Evolutionary conservation across 345 rosid species (phyloP), one percentile per base, ranked within the genome.

Genomic region (Hibiscus syriacus): DNA sequence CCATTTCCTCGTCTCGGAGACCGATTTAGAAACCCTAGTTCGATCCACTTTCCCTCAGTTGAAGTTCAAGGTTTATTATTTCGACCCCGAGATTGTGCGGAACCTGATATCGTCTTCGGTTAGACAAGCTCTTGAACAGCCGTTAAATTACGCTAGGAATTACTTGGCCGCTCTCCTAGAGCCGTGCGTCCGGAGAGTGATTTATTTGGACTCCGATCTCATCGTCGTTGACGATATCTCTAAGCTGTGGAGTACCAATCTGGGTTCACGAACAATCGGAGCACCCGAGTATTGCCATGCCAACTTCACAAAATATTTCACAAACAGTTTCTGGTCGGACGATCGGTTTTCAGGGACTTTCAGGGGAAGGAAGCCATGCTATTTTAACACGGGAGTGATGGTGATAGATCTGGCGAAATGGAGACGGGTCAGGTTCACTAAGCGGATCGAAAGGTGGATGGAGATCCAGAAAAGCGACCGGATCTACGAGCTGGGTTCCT

Each of bases 241-340:
- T 14, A 88, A 90, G 78, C 81, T 92, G 0, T 92, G 98, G 98
- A 66, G 54, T 20, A 90, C 97, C 22, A 70, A 63, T 32, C 22
- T 92, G 49, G 88, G 93, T 7, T 60, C 86, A 16, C 79, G 84
- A 68, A 90, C 97, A 46, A 92, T 92, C 71, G 98, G 98, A 16
- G 98, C 98, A 2, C 98, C 98, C 1, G 98, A 92, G 43, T 92
- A 92, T 70, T 89, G 98, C 72, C 98, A 90, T 80, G 97, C 98
- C 1, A 90, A 92, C 82, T 92, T 92, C 81, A 80, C 88, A 0
- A 92, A 90, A 65, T 92, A 92, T 76, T 92, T 92, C 84, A 92
- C 96, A 2, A 23, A 78, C 65, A 43, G 72, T 1, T 92, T 92
- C 81, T 92, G 98, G 98, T 76, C 85, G 0, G 81, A 87, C 38